phyloP scores from a whole-genome alignment of 768 basidiomycete species.

The Auricularia cornea region DNA sequence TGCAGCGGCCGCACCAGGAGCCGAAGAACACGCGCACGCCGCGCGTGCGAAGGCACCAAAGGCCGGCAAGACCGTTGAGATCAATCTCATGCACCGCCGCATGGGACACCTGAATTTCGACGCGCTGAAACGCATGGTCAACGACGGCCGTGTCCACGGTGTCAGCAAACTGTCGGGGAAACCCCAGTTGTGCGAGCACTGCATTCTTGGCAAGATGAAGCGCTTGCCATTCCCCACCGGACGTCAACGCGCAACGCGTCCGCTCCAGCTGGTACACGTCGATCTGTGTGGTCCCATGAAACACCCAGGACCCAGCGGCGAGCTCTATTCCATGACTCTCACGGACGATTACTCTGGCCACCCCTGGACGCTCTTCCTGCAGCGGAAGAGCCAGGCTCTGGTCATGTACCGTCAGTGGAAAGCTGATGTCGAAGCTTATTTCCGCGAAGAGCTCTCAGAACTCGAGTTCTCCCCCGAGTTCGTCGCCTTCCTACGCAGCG shows the following conservation, averaged over 20 bases:
- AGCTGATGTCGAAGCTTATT: not conserved
- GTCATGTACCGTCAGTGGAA: not conserved
- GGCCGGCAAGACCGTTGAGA: not conserved
- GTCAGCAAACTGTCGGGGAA: not conserved
- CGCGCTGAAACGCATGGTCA: conserved; percentile 1
- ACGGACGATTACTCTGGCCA: not conserved
- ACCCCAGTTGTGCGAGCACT: conserved; percentile 2
- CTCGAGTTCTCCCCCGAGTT: not conserved
- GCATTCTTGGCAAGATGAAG: not conserved
- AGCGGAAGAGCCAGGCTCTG: not conserved
- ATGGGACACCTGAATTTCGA: conserved; percentile 1
- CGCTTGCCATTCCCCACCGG: not conserved
- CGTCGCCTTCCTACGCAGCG: conserved; percentile 9
- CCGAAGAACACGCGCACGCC: too few species aligned
- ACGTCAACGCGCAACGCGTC: not conserved
- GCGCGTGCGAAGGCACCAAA: too few species aligned
- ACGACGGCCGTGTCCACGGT: not conserved
- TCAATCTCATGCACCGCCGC: conserved; percentile 2
- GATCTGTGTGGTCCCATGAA: not conserved
- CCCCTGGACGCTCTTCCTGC: not conserved
- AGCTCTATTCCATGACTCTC: not conserved
- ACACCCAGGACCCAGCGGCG: not conserved
- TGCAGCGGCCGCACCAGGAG: not conserved
- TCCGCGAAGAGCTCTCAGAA: not conserved
- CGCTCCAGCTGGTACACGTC: conserved; percentile 1